These are phyloP conservation scores for Myriosclerotinia scirpicola DNA, from an alignment of 2,329 filamentous ascomycete species.

Conservation along the genomic window DNA sequence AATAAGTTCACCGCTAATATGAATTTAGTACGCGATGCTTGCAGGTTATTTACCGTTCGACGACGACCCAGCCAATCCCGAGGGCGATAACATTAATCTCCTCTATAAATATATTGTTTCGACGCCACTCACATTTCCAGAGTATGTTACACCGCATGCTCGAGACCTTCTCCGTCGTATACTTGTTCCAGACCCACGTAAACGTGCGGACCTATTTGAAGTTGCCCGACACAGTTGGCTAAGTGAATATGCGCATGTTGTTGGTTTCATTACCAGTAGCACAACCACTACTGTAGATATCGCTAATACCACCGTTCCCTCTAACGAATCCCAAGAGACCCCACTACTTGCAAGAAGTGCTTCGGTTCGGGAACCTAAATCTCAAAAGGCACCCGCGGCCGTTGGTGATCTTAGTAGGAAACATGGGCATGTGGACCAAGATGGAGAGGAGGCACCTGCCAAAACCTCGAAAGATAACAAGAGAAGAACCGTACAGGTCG, in stretches of 20 bases:
- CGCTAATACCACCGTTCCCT: slow-evolving; percentile 70
- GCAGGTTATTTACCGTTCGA: slow-evolving; percentile 97
- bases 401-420: slow-evolving; percentile 69
- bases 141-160: slow-evolving; percentile 97
- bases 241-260: slow-evolving; percentile 93
- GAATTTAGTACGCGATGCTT: slow-evolving; percentile 87
- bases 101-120: slow-evolving; percentile 99
- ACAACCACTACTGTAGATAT: slow-evolving; percentile 86
- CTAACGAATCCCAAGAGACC: slow-evolving; percentile 55
- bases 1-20: slow-evolving; percentile 31
- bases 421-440: slow-evolving; percentile 70
- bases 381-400: slow-evolving; percentile 53
- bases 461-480: slow-evolving; percentile 78
- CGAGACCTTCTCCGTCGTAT: slow-evolving; percentile 90
- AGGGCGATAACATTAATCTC: slow-evolving; percentile 98
- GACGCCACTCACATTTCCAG: slow-evolving; percentile 93
- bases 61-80: slow-evolving; percentile 95
- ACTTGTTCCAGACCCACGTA: slow-evolving; percentile 89
- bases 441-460: slow-evolving; percentile 61
- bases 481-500: slow-evolving; percentile 91
- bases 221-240: slow-evolving; percentile 98
- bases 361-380: slow-evolving; percentile 87
- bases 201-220: slow-evolving; percentile 93
- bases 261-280: slow-evolving; percentile 94
- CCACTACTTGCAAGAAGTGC: slow-evolving; percentile 76